Evolutionary conservation across 1,284 basidiomycete species (phyloP).

Genomic region (Papiliotrema laurentii): DNA sequence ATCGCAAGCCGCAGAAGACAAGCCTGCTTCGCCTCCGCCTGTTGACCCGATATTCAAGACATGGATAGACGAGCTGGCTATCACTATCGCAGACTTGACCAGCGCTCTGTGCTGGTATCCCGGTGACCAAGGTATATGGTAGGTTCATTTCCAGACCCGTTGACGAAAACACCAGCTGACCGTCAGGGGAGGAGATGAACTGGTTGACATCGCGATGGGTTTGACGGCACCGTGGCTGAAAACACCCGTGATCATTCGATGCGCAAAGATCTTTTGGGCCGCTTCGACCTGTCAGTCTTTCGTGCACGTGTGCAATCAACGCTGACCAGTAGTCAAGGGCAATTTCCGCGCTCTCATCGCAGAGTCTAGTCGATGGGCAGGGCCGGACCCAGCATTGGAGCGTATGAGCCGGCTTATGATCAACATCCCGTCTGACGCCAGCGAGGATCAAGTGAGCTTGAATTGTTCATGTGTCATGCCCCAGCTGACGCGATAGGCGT

Average conservation of each 20-base stretch:
- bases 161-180: neutral
- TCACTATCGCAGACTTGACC: neutral
- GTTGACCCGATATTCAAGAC: neutral
- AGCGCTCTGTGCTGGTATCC: constrained; percentile 2
- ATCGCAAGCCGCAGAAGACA: neutral
- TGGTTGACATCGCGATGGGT: constrained; percentile 22
- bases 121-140: constrained; percentile 21
- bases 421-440: neutral
- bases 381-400: constrained; percentile 18
- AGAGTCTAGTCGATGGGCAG: constrained; percentile 4
- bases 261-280: constrained; percentile 24
- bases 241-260: constrained; percentile 11
- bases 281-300: constrained; percentile 29
- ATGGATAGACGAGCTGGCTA: constrained; percentile 1
- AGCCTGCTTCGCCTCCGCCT: neutral
- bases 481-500: constrained; percentile 1
- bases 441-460: neutral
- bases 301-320: neutral
- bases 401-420: constrained; percentile 17
- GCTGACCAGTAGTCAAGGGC: constrained; percentile 9
- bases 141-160: constrained; percentile 3
- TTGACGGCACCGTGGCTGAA: constrained; percentile 8
- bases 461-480: neutral
- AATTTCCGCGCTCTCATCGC: constrained; percentile 26
- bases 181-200: constrained; percentile 23